phyloP scores from a whole-genome alignment of 305 asterid species.

The Vinca major region DNA sequence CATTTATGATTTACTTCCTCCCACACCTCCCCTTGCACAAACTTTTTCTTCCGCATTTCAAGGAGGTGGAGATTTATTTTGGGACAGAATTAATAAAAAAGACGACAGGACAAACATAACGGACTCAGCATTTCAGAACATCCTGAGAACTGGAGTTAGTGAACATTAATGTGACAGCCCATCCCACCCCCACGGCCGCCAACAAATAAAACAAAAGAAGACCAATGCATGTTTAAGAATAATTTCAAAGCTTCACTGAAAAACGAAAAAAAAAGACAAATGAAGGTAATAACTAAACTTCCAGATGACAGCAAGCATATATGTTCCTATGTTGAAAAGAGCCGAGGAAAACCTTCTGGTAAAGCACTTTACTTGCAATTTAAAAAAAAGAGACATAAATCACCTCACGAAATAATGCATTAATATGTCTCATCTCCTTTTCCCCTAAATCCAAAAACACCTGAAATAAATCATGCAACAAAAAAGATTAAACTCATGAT shows the following conservation, averaged over 20 bases:
- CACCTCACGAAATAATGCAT: conserved; percentile 81
- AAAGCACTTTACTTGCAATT: not conserved
- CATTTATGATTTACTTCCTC: not conserved
- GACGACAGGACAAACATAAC: not conserved
- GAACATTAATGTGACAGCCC: not conserved
- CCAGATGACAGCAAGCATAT: not conserved
- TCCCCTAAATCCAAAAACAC: conserved; percentile 84
- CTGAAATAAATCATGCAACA: conserved; percentile 30
- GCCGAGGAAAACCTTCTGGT: not conserved
- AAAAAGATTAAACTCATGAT: conserved; percentile 14
- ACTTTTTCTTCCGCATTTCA: not conserved
- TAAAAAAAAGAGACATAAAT: conserved; percentile 13
- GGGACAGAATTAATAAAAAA: not conserved
- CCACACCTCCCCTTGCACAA: not conserved
- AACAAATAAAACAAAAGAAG: not conserved
- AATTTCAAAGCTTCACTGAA: not conserved
- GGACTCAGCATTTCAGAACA: not conserved
- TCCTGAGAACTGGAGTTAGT: not conserved
- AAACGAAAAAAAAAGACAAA: not conserved
- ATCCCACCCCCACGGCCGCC: too few relatives aligned
- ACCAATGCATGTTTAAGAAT: too few relatives aligned
- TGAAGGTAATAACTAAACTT: not conserved
- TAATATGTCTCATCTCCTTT: conserved; percentile 65
- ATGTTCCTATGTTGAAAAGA: not conserved
- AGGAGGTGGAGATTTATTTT: not conserved